These are phyloP conservation scores for Stemphylium vesicarium DNA, from an alignment of 2,329 filamentous ascomycete genomes.

Conservation along the genomic window DNA sequence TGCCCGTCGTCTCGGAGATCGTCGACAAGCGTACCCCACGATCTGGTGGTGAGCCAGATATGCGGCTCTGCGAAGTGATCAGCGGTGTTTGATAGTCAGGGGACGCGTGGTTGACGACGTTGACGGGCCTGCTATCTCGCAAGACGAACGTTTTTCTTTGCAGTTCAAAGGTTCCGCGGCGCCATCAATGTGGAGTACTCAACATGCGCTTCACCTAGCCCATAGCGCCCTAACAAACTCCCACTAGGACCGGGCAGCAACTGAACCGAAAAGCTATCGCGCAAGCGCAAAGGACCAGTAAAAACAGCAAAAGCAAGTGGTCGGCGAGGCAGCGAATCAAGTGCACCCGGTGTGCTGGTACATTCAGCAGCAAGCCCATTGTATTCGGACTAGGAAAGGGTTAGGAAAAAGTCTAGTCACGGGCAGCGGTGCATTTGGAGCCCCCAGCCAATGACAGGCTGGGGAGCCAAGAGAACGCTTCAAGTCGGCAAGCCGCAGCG, in stretches of 20 bases:
- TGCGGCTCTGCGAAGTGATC: conserved; percentile 28
- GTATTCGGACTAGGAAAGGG: conserved; percentile 9
- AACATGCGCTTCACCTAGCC: conserved; percentile 2
- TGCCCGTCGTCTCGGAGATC: conserved; percentile 28
- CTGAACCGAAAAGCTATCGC: conserved; percentile 13
- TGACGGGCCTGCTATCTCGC: background rate
- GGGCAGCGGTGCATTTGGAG: conserved; percentile 21
- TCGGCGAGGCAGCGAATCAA: conserved; percentile 28
- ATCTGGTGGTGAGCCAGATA: conserved; percentile 26
- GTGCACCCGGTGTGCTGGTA: conserved; percentile 19
- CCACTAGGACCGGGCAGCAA: conserved; percentile 9
- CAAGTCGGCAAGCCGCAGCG: conserved; percentile 10
- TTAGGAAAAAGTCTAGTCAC: conserved; percentile 16
- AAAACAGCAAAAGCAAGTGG: conserved; percentile 11
- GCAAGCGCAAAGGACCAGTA: conserved; percentile 6
- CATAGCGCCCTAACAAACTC: conserved; percentile 5
- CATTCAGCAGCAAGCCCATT: conserved; percentile 14
- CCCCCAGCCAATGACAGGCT: conserved; percentile 18
- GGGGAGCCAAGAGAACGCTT: conserved; percentile 1
- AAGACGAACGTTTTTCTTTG: background rate
- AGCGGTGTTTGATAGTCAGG: conserved; percentile 10
- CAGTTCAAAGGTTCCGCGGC: background rate
- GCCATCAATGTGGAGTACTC: conserved; percentile 1
- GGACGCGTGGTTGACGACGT: conserved; percentile 11
- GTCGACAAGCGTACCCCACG: conserved; percentile 27